Evolutionary conservation across 805 yeast species (phyloP).

Genomic region (Yarrowia bubula): DNA sequence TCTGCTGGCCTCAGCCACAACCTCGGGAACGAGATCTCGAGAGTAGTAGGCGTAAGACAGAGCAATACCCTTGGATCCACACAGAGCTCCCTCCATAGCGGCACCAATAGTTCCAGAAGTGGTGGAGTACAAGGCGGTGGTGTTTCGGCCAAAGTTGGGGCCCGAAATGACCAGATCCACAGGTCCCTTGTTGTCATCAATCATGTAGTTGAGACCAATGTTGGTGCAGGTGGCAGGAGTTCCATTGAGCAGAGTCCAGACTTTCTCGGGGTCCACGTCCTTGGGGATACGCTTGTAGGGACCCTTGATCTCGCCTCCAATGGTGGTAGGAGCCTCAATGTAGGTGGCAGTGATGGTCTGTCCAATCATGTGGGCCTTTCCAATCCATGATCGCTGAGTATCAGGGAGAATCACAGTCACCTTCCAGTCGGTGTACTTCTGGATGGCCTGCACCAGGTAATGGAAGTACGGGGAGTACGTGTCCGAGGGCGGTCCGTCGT

Average conservation of each 20-base stretch:
- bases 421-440: conserved; percentile 72
- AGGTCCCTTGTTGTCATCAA: conserved; percentile 47
- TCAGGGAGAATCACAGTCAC: conserved; percentile 78
- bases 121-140: conserved; percentile 81
- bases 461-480: conserved; percentile 80
- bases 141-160: conserved; percentile 93
- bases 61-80: conserved; percentile 66
- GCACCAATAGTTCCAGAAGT: conserved; percentile 97
- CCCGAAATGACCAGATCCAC: conserved; percentile 90
- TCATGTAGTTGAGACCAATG: conserved; percentile 76
- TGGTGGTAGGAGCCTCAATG: conserved; percentile 31
- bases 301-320: conserved; percentile 30
- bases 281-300: conserved; percentile 28
- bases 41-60: conserved; percentile 77
- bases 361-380: conserved; percentile 83
- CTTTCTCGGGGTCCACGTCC: conserved; percentile 41
- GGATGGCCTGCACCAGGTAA: conserved; percentile 69
- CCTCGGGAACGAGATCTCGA: conserved; percentile 44
- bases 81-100: conserved; percentile 85
- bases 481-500: conserved; percentile 91
- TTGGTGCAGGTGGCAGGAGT: conserved; percentile 97
- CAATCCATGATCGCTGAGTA: conserved; percentile 91
- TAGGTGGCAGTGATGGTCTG: conserved; percentile 51
- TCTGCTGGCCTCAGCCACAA: conserved; percentile 62
- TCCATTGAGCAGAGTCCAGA: conserved; percentile 86